A percentile compares a stretch with the other conserved stretches of the same genome.
Evolutionary conservation across 805 yeast species (phyloP).

Genomic region (Lipomyces sp.): DNA sequence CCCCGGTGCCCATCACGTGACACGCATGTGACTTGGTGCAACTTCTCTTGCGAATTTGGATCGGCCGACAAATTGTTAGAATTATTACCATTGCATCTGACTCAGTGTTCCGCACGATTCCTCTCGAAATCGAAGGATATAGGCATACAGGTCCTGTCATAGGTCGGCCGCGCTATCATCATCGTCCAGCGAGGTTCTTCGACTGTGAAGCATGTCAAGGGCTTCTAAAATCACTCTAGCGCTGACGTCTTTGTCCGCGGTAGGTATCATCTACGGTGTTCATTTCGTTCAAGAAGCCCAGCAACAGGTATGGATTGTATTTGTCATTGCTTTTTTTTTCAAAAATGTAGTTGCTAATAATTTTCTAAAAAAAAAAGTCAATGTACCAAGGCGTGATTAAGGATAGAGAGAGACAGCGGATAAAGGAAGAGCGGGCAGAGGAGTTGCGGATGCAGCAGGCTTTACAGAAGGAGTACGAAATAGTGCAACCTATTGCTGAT

Average conservation of each 20-base stretch:
- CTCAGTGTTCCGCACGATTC: too few species aligned
- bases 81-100: too few species aligned
- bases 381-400: slow-evolving; percentile 39
- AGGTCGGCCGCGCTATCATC: neutral
- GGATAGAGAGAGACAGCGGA: slow-evolving; percentile 37
- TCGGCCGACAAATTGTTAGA: too few species aligned
- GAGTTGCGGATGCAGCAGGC: slow-evolving; percentile 36
- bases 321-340: neutral
- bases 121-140: neutral
- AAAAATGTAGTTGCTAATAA: neutral
- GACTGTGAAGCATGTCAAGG: slow-evolving; percentile 27
- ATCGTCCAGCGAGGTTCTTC: too few species aligned
- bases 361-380: slow-evolving; percentile 8
- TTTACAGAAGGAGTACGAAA: slow-evolving; percentile 37
- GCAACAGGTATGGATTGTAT: slow-evolving; percentile 25
- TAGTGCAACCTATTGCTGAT: slow-evolving; percentile 31
- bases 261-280: slow-evolving; percentile 34
- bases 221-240: slow-evolving; percentile 37
- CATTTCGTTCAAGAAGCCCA: slow-evolving; percentile 37
- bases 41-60: too few species aligned
- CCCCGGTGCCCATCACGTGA: too few species aligned
- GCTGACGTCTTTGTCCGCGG: slow-evolving; percentile 20
- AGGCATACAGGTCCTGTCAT: neutral
- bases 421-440: slow-evolving; percentile 35
- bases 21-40: too few species aligned